Percentiles rank a stretch among this genome's conserved stretches.
Evolutionary conservation across 306 rosid species (phyloP).

Genomic region (Malus sieversii): DNA sequence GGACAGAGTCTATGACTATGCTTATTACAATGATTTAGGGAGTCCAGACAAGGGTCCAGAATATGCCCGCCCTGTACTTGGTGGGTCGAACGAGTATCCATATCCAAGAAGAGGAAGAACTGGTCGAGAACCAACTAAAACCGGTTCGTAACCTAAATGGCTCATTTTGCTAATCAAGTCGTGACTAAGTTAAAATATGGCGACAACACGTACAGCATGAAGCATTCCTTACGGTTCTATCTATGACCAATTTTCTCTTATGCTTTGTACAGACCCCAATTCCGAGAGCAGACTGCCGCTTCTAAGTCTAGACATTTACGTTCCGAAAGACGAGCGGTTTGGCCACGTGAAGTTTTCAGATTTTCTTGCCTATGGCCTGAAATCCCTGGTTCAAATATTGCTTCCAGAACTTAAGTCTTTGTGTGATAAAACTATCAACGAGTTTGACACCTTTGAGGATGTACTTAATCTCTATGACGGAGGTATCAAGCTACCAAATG

Average conservation of each 20-base stretch:
- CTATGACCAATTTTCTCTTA: background rate
- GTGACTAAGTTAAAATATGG: background rate
- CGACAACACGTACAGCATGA: background rate
- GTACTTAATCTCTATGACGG: conserved; percentile 59
- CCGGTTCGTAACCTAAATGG: conserved; percentile 25
- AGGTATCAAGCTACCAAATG: conserved; percentile 49
- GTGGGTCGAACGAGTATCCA: conserved; percentile 58
- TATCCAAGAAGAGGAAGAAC: conserved; percentile 89
- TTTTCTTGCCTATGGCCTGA: conserved; percentile 66
- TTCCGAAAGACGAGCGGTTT: conserved; percentile 83
- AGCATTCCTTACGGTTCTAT: background rate
- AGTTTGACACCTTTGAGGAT: conserved; percentile 70
- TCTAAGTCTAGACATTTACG: conserved; percentile 58
- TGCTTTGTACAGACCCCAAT: conserved; percentile 53
- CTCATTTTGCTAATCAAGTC: background rate
- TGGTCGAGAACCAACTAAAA: conserved; percentile 53
- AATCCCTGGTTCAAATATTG: conserved; percentile 61
- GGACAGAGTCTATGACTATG: conserved; percentile 97
- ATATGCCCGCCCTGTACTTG: conserved; percentile 63
- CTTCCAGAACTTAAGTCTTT: conserved; percentile 59
- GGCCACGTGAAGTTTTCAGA: conserved; percentile 66
- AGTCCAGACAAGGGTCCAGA: conserved; percentile 48
- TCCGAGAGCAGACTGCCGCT: conserved; percentile 69
- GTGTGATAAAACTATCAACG: conserved; percentile 70
- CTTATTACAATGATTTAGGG: conserved; percentile 76